Evolutionary conservation across 2,329 filamentous ascomycete species (phyloP), one percentile per base, ranked within the genome.

Genomic region (Grosmannia serpens): DNA sequence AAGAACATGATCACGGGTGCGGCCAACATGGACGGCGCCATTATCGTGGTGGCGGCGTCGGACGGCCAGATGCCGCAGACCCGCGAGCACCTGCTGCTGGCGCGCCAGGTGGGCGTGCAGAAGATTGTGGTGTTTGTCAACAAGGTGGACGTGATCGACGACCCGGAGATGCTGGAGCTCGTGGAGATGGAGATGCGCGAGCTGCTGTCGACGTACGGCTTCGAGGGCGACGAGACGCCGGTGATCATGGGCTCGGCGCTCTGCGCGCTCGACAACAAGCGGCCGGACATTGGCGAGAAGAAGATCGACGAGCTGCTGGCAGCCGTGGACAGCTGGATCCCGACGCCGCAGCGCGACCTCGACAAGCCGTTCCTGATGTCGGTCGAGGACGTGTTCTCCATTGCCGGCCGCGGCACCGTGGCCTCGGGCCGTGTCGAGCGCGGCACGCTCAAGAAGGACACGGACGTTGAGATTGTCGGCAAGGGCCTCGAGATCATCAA

Each of bases 1-100:
- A 99, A 99, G 85, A 99, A 99, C 87, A 99, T 99, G 94, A 99
- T 99, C 75, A 99, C 94, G 66, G 94, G 94, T 85, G 91, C 94
- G 63, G 92, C 95, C 69, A 95, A 91, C 81, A 99, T 99, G 94
- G 94, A 99, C 69, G 94, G 94, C 69, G 92, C 94, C 69, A 92
- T 99, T 72, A 96, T 99, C 69, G 94, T 99, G 66, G 95, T 99
- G 68, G 95, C 95, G 67, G 94, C 94, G 67, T 96, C 91, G 44
- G 94, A 99, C 73, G 94, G 94, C 72, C 95, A 99, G 80, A 99
- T 99, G 94, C 94, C 94, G 69, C 95, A 99, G 84, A 99, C 94
- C 65, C 85, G 94, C 76, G 94, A 99, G 80, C 94, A 99, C 80
- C 82, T 99, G 76, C 85, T 99, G 67, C 89, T 99, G 63, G 94